These are phyloP conservation scores for Citrus cavaleriei DNA, from an alignment of 345 rosid species.

Conservation along the genomic window DNA sequence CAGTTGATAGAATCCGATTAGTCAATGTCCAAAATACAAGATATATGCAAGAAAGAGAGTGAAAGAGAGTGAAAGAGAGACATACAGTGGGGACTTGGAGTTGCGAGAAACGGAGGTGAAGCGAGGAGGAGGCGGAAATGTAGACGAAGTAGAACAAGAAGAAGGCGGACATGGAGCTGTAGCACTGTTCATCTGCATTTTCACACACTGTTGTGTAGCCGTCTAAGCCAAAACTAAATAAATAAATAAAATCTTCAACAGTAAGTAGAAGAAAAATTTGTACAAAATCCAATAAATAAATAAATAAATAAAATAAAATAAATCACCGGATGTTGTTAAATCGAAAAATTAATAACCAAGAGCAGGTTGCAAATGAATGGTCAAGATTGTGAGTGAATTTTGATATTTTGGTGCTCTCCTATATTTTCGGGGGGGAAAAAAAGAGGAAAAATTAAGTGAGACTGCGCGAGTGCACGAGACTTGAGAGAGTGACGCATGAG, in stretches of 20 bases:
- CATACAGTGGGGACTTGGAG: conserved; percentile 32
- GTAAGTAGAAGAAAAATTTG: not conserved
- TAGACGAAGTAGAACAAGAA: conserved; percentile 40
- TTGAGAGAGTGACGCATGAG: conserved; percentile 22
- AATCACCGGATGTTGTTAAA: not conserved
- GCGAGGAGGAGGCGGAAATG: conserved; percentile 38
- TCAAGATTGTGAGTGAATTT: not conserved
- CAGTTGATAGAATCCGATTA: too few species aligned
- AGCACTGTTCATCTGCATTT: not conserved
- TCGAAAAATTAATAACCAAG: not conserved
- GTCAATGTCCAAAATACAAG: not conserved
- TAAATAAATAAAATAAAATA: too few species aligned
- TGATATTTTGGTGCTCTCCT: conserved; percentile 3
- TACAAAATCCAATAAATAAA: too few species aligned
- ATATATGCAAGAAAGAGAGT: not conserved
- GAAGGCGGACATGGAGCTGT: conserved; percentile 18
- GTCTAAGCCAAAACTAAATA: not conserved
- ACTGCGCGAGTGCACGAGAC: not conserved
- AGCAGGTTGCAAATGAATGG: not conserved
- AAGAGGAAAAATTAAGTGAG: not conserved
- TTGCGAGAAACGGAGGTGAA: conserved; percentile 23
- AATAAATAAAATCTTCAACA: too few species aligned
- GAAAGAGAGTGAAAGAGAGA: not conserved
- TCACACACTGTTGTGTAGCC: not conserved
- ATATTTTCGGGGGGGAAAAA: conserved; percentile 11